Conservation (phyloP, 495 filamentous ascomycete species). For the Rhizodiscina lignyota region DNA sequence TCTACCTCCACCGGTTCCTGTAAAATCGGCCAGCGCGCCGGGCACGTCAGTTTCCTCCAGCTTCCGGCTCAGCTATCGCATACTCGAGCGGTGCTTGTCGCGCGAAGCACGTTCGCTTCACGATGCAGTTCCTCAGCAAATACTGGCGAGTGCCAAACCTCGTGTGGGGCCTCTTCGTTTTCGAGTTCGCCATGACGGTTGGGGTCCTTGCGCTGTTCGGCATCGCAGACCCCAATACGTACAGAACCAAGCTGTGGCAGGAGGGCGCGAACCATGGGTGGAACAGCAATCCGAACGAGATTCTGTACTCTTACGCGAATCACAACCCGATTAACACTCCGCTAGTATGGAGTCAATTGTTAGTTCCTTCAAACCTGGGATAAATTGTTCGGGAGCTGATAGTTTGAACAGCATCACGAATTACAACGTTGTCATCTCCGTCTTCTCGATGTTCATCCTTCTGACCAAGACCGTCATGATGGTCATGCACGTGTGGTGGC, state of each 20-base stretch:
- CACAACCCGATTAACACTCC: slow-evolving; percentile 48
- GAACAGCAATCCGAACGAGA: slow-evolving; percentile 61
- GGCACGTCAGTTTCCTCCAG: too few species aligned
- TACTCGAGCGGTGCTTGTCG: too few species aligned
- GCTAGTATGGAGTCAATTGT: slow-evolving; percentile 73
- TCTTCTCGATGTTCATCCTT: slow-evolving; percentile 54
- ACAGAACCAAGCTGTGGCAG: slow-evolving; percentile 64
- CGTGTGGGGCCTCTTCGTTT: slow-evolving; percentile 46
- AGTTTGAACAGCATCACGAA: slow-evolving; percentile 44
- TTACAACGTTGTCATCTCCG: slow-evolving; percentile 68
- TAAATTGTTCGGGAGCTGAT: not conserved
- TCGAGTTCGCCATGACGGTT: slow-evolving; percentile 55
- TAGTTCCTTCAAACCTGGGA: slow-evolving; percentile 8
- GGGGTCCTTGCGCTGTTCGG: slow-evolving; percentile 62
- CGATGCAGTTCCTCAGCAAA: slow-evolving; percentile 17
- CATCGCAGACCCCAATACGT: slow-evolving; percentile 64
- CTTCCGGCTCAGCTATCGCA: too few species aligned
- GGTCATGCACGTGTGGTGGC: slow-evolving; percentile 56
- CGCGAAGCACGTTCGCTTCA: too few species aligned
- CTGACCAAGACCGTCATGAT: slow-evolving; percentile 48
- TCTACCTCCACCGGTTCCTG: too few species aligned
- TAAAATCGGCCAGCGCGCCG: too few species aligned
- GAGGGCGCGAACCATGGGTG: slow-evolving; percentile 64
- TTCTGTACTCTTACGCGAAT: slow-evolving; percentile 65
- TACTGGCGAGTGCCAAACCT: slow-evolving; percentile 49